Evolutionary conservation across 2,329 filamentous ascomycete genomes (phyloP).

Genomic region (Claviceps monticola): DNA sequence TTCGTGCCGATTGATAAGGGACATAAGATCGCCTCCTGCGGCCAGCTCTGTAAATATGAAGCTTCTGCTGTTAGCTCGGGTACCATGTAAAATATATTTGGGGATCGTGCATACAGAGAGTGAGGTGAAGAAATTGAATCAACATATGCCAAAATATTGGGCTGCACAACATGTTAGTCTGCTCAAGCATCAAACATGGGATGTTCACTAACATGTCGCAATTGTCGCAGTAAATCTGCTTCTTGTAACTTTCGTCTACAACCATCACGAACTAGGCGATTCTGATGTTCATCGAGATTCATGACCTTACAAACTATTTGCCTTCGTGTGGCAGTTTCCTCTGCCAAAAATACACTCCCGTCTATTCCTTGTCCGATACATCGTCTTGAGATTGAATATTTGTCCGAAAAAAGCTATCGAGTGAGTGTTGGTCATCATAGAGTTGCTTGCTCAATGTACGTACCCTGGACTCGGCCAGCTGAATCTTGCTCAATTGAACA

Average conservation of each 20-base stretch:
- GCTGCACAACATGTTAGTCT: conserved; percentile 23
- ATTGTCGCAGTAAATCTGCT: conserved; percentile 35
- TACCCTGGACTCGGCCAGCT: conserved; percentile 21
- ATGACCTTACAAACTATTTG: conserved; percentile 60
- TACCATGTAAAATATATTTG: not conserved
- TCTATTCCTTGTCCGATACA: conserved; percentile 25
- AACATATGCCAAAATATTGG: conserved; percentile 38
- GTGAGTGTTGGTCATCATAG: not conserved
- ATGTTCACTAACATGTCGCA: conserved; percentile 34
- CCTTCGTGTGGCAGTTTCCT: conserved; percentile 34
- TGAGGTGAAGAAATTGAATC: conserved; percentile 35
- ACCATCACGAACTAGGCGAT: conserved; percentile 13
- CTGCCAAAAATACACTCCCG: conserved; percentile 23
- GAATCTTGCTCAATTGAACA: conserved; percentile 14
- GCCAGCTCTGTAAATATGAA: conserved; percentile 46
- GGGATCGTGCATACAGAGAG: conserved; percentile 25
- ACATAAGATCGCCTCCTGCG: conserved; percentile 39
- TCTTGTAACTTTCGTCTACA: conserved; percentile 31
- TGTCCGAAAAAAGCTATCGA: conserved; percentile 17
- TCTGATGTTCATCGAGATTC: conserved; percentile 25
- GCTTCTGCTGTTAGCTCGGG: conserved; percentile 15
- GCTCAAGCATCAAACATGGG: not conserved
- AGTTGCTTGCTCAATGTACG: not conserved
- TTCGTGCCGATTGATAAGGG: conserved; percentile 26
- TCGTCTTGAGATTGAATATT: conserved; percentile 20